phyloP scores from a whole-genome alignment of 176 grass and related monocot species.

The Phragmites australis region DNA sequence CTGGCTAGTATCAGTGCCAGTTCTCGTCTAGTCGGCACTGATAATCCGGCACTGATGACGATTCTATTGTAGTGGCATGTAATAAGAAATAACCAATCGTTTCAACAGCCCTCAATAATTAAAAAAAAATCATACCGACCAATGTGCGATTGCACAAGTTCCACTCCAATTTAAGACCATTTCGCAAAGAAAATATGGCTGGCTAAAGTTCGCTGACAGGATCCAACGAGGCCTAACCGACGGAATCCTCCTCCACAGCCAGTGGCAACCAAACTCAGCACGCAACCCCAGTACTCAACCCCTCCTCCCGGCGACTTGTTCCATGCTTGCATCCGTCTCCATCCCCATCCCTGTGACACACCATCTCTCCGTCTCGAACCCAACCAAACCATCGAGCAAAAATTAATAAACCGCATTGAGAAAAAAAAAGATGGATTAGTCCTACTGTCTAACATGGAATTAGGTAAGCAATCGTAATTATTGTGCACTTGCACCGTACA shows the following conservation, averaged over 20 bases:
- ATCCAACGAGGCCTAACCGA: neutral
- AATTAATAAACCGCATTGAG: neutral
- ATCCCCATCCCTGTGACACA: constrained; percentile 16
- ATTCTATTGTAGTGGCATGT: neutral
- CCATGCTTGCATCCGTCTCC: constrained; percentile 15
- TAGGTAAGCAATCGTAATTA: constrained; percentile 42
- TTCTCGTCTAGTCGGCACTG: no score
- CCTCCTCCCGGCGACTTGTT: constrained; percentile 23
- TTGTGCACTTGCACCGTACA: neutral
- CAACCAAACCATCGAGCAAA: constrained; percentile 7
- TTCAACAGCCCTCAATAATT: neutral
- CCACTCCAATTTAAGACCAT: neutral
- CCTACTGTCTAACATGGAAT: constrained; percentile 36
- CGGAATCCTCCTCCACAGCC: neutral
- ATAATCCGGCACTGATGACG: no score
- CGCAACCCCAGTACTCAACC: neutral
- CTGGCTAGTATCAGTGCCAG: no score
- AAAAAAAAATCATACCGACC: neutral
- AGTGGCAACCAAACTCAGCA: constrained; percentile 33
- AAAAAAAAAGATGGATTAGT: neutral
- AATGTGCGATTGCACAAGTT: neutral
- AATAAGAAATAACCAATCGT: neutral
- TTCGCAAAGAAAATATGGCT: neutral
- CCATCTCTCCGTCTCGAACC: neutral
- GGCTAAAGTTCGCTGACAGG: neutral